Percentiles rank a stretch among this genome's conserved stretches.
Evolutionary conservation across 148 eudicot genomes (phyloP).

Genomic region (Dysphania ambrosioides): DNA sequence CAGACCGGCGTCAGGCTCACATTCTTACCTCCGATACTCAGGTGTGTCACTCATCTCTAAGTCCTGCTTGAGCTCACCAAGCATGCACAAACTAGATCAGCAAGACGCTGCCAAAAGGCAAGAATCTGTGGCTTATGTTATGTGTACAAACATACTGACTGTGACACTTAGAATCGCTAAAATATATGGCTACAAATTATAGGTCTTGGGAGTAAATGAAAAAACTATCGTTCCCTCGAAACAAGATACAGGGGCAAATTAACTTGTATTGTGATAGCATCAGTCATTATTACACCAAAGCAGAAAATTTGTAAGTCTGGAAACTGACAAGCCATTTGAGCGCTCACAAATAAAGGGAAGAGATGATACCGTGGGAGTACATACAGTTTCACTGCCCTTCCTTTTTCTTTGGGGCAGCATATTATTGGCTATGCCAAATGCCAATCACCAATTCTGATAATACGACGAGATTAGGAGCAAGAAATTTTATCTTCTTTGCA

Average conservation of each 20-base stretch:
- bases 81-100: too few relatives aligned
- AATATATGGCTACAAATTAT: background rate
- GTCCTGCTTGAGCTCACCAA: too few relatives aligned
- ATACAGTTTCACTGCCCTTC: background rate
- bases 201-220: too few relatives aligned
- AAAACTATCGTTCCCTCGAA: background rate
- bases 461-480: background rate
- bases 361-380: background rate
- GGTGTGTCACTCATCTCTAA: too few relatives aligned
- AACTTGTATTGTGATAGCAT: background rate
- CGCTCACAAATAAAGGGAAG: background rate
- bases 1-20: too few relatives aligned
- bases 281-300: background rate
- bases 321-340: too few relatives aligned
- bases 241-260: background rate
- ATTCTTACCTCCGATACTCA: too few relatives aligned
- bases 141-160: background rate
- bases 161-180: background rate
- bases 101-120: background rate
- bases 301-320: background rate
- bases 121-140: background rate
- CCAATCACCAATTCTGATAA: too few relatives aligned
- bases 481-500: conserved; percentile 24
- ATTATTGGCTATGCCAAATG: background rate
- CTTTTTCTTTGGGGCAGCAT: background rate